These are phyloP conservation scores for Cladosporium velox DNA, from an alignment of 2,329 filamentous ascomycete species.

Conservation along the genomic window DNA sequence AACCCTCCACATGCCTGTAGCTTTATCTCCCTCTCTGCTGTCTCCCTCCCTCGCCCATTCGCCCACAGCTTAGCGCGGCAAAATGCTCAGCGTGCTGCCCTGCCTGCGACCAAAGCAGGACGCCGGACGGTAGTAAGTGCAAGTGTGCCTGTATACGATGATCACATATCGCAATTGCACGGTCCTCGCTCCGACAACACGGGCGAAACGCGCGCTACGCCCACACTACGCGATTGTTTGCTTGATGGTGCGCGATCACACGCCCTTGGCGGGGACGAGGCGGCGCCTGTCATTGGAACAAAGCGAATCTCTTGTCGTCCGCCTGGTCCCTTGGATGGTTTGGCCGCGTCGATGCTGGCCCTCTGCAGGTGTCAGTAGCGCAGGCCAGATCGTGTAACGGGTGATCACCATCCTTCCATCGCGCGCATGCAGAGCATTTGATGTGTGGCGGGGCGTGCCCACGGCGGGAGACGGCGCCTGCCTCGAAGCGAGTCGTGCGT, in stretches of 20 bases:
- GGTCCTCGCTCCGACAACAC: conserved; percentile 12
- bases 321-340: conserved; percentile 16
- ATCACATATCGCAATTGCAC: conserved; percentile 18
- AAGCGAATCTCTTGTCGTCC: conserved; percentile 4
- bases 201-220: neutral
- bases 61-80: conserved; percentile 18
- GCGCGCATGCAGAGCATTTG: conserved; percentile 5
- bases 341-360: conserved; percentile 18
- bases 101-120: conserved; percentile 4
- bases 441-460: conserved; percentile 1
- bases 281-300: conserved; percentile 13
- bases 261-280: conserved; percentile 15
- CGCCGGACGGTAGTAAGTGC: neutral
- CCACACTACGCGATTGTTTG: conserved; percentile 11
- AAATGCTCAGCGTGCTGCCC: conserved; percentile 4
- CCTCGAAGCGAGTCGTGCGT: conserved; percentile 4
- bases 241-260: conserved; percentile 14
- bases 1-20: conserved; percentile 1
- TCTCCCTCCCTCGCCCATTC: neutral
- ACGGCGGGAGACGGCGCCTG: conserved; percentile 9
- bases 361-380: conserved; percentile 19
- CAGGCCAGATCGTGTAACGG: conserved; percentile 20
- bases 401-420: conserved; percentile 18
- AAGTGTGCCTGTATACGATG: conserved; percentile 9
- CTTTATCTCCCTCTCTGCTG: neutral